These are phyloP conservation scores for Thoreauomyces humboldtii DNA, from an alignment of 192 early-diverging fungal species.

Conservation along the genomic window DNA sequence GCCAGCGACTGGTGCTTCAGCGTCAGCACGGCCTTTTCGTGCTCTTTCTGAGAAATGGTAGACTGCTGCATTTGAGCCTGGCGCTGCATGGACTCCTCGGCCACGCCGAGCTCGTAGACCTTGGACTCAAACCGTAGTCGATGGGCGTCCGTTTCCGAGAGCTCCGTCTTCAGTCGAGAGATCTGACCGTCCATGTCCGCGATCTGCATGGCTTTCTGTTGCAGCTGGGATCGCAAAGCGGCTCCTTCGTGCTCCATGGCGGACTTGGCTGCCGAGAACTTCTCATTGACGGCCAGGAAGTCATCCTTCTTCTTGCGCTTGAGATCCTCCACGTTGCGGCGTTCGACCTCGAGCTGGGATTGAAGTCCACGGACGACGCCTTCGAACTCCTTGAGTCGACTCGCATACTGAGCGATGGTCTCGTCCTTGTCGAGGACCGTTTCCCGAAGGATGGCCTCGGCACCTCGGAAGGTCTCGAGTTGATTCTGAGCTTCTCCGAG, in stretches of 20 bases:
- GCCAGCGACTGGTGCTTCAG: slow-evolving; percentile 34
- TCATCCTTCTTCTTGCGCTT: slow-evolving; percentile 50
- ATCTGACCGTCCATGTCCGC: slow-evolving; percentile 27
- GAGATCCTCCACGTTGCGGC: slow-evolving; percentile 17
- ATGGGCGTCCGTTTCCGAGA: slow-evolving; percentile 34
- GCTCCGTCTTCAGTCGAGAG: slow-evolving; percentile 32
- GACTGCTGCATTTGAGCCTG: slow-evolving; percentile 37
- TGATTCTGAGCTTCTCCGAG: slow-evolving; percentile 41
- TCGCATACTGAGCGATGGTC: slow-evolving; percentile 23
- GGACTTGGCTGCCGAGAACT: slow-evolving; percentile 39
- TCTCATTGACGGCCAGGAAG: slow-evolving; percentile 48
- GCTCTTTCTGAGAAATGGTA: slow-evolving; percentile 38
- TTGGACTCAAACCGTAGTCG: slow-evolving; percentile 39
- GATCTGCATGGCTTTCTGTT: slow-evolving; percentile 26
- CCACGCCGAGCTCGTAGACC: slow-evolving; percentile 38
- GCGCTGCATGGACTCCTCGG: slow-evolving; percentile 28
- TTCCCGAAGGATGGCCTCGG: slow-evolving; percentile 31
- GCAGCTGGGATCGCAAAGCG: slow-evolving; percentile 33
- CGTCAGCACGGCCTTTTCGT: slow-evolving; percentile 31
- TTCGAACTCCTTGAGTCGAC: slow-evolving; percentile 30
- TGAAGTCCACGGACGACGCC: slow-evolving; percentile 18
- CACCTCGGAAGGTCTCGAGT: slow-evolving; percentile 33
- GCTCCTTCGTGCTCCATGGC: slow-evolving; percentile 47
- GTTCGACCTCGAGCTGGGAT: slow-evolving; percentile 14
- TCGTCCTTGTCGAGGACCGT: slow-evolving; percentile 38